phyloP scores from a whole-genome alignment of 805 yeast genomes.

The Schwanniomyces yamadae region DNA sequence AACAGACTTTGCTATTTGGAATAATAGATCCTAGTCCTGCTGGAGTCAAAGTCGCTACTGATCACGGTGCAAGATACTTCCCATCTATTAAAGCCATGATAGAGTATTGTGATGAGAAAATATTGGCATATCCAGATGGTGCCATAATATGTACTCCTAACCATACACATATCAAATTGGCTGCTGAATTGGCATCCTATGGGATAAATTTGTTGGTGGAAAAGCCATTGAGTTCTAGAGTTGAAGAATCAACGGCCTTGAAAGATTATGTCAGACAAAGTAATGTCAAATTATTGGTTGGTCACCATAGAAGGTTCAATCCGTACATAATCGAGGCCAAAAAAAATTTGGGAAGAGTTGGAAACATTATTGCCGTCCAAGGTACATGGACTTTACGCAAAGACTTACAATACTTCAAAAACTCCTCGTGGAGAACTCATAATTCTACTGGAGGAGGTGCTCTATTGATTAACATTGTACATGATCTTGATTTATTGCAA shows the following conservation, averaged over 20 bases:
- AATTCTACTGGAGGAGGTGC: slow-evolving; percentile 34
- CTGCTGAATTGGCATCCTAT: slow-evolving; percentile 28
- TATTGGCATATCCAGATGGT: slow-evolving; percentile 29
- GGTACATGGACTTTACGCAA: slow-evolving; percentile 40
- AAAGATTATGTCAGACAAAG: slow-evolving; percentile 20
- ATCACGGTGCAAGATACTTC: slow-evolving; percentile 22
- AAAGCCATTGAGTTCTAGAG: slow-evolving; percentile 34
- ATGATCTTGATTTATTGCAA: slow-evolving; percentile 38
- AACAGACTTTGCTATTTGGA: slow-evolving; percentile 28
- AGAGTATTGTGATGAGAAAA: slow-evolving; percentile 15
- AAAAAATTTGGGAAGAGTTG: slow-evolving; percentile 26
- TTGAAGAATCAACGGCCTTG: slow-evolving; percentile 31
- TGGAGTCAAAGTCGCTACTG: slow-evolving; percentile 24
- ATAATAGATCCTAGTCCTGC: slow-evolving; percentile 34
- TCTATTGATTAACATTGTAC: slow-evolving; percentile 36
- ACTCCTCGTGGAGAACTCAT: slow-evolving; percentile 33
- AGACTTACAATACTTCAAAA: slow-evolving; percentile 32
- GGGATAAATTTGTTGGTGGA: slow-evolving; percentile 37
- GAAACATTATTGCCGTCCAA: slow-evolving; percentile 34
- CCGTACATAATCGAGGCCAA: slow-evolving; percentile 38
- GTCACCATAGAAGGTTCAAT: slow-evolving; percentile 42
- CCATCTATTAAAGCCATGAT: slow-evolving; percentile 23
- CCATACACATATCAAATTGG: slow-evolving; percentile 34
- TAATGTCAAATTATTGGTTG: slow-evolving; percentile 31
- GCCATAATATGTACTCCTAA: slow-evolving; percentile 43